phyloP scores from a whole-genome alignment of 768 basidiomycete genomes.

The Trametes maxima region DNA sequence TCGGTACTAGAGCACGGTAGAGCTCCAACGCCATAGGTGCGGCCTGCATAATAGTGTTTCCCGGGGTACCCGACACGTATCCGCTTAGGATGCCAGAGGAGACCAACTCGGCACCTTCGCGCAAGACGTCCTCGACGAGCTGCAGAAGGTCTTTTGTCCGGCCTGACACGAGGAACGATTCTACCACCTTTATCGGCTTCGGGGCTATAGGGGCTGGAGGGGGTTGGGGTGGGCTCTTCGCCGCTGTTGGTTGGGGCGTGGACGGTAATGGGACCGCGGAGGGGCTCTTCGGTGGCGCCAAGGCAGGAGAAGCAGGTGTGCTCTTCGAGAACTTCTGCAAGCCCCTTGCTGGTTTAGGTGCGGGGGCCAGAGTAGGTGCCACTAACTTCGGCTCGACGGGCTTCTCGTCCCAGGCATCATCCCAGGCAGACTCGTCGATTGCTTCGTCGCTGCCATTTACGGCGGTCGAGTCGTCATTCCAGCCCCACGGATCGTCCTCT shows the following conservation, averaged over 20 bases:
- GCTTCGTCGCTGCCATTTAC: slow-evolving; percentile 34
- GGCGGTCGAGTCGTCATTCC: slow-evolving; percentile 56
- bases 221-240: slow-evolving; percentile 17
- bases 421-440: slow-evolving; percentile 69
- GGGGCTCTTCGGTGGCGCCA: slow-evolving; percentile 15
- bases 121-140: slow-evolving; percentile 61
- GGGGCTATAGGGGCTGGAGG: slow-evolving; percentile 5
- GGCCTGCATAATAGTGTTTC: slow-evolving; percentile 59
- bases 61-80: slow-evolving; percentile 35
- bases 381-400: slow-evolving; percentile 5
- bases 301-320: slow-evolving; percentile 26
- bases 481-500: slow-evolving; percentile 56
- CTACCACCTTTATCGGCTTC: slow-evolving; percentile 37
- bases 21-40: slow-evolving; percentile 73
- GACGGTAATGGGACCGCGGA: slow-evolving; percentile 8
- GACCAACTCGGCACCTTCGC: slow-evolving; percentile 67
- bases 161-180: slow-evolving; percentile 62
- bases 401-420: slow-evolving; percentile 42
- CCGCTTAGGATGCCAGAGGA: slow-evolving; percentile 55
- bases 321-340: slow-evolving; percentile 61
- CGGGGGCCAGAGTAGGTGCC: slow-evolving; percentile 32
- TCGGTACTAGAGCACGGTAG: slow-evolving; percentile 77
- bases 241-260: slow-evolving; percentile 22
- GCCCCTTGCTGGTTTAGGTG: slow-evolving; percentile 56
- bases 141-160: slow-evolving; percentile 55